Evolutionary conservation across 2,329 filamentous ascomycete genomes (phyloP).

Genomic region (Colletotrichum sp.): DNA sequence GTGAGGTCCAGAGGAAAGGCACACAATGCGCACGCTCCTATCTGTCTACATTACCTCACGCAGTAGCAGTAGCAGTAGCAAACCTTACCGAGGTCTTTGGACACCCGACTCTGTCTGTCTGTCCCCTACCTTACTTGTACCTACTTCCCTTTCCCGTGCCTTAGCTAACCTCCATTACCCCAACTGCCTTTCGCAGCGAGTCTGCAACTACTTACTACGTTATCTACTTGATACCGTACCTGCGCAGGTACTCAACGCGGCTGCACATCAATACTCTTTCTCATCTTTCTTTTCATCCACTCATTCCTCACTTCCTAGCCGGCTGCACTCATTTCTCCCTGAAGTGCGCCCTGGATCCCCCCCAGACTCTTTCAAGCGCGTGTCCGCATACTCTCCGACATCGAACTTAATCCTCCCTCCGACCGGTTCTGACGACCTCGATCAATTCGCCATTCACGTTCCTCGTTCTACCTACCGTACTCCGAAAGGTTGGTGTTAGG

Average conservation of each 20-base stretch:
- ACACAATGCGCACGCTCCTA: not conserved
- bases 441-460: not conserved
- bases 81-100: not conserved
- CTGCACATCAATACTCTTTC: not conserved
- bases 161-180: not conserved
- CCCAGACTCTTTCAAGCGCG: not conserved
- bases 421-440: not conserved
- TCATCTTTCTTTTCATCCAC: not conserved
- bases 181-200: not conserved
- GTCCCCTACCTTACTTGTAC: not conserved
- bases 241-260: not conserved
- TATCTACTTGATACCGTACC: not conserved
- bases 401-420: not conserved
- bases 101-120: too few species aligned
- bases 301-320: not conserved
- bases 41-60: not conserved
- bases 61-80: not conserved
- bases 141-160: not conserved
- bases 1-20: not conserved
- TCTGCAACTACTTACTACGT: not conserved
- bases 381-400: not conserved
- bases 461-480: not conserved
- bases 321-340: not conserved
- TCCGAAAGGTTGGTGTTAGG: not conserved
- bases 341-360: not conserved